phyloP scores from a whole-genome alignment of 139 green algal genomes.

The Chlorella vulgaris region DNA sequence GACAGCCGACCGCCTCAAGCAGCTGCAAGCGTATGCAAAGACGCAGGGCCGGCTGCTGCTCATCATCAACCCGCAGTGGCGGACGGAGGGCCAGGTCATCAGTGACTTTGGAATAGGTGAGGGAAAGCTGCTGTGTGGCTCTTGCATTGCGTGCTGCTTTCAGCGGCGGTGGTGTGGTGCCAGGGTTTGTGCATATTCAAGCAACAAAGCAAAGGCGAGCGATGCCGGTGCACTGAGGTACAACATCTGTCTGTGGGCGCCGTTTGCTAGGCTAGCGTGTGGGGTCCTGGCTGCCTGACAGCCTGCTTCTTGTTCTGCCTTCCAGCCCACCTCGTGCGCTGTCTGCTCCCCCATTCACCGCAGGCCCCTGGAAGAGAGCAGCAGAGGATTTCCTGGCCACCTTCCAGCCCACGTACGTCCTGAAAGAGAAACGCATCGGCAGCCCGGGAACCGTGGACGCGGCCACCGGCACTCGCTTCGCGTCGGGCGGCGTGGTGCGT shows the following conservation, averaged over 20 bases:
- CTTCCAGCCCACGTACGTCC: slow-evolving; percentile 44
- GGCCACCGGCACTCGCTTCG: slow-evolving; percentile 45
- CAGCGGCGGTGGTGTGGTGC: no score
- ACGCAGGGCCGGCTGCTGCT: slow-evolving; percentile 43
- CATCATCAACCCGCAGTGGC: slow-evolving; percentile 56
- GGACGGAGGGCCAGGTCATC: slow-evolving; percentile 29
- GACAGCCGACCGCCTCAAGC: slow-evolving; percentile 48
- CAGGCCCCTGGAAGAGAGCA: slow-evolving; percentile 58
- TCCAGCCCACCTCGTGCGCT: neutral
- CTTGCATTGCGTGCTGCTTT: neutral
- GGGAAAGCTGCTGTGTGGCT: neutral
- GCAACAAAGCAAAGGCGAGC: no score
- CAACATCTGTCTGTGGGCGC: no score
- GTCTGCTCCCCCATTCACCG: neutral
- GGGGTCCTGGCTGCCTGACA: neutral
- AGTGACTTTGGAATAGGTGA: slow-evolving; percentile 9
- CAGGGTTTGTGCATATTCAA: no score
- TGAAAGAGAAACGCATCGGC: slow-evolving; percentile 61
- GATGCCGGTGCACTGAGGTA: no score
- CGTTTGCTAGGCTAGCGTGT: no score
- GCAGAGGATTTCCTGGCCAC: slow-evolving; percentile 58
- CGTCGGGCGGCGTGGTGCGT: slow-evolving; percentile 51
- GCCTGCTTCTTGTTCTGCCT: neutral
- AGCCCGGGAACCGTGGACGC: slow-evolving; percentile 51
- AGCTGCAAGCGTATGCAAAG: slow-evolving; percentile 44